A percentile compares a stretch with the other conserved stretches of the same genome.
These are phyloP conservation scores for Talaromyces proteolyticus DNA, from an alignment of 495 filamentous ascomycete genomes.

Conservation along the genomic window DNA sequence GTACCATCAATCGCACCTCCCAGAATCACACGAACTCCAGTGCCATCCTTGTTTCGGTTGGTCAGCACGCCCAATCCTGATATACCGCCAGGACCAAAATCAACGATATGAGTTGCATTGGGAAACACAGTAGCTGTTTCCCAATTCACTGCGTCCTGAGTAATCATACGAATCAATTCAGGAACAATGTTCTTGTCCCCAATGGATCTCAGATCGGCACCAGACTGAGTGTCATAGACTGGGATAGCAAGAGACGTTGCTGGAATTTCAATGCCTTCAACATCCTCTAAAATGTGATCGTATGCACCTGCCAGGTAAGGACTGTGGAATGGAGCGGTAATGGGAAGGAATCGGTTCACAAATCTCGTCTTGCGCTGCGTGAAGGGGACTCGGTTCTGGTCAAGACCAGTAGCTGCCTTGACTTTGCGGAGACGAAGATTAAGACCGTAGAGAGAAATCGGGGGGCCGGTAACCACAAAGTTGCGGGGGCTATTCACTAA, in stretches of 20 bases:
- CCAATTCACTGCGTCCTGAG: conserved; percentile 18
- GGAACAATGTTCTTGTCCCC: conserved; percentile 15
- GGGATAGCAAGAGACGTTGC: conserved; percentile 40
- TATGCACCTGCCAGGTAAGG: conserved; percentile 79
- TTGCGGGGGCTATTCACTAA: conserved; percentile 95
- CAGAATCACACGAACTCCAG: conserved; percentile 17
- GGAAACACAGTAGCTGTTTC: conserved; percentile 14
- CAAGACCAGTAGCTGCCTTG: conserved; percentile 91
- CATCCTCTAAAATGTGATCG: conserved; percentile 73
- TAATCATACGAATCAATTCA: conserved; percentile 11
- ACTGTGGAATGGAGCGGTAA: conserved; percentile 97
- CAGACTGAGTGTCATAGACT: conserved; percentile 27
- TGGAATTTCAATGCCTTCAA: conserved; percentile 72
- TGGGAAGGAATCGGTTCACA: conserved; percentile 93
- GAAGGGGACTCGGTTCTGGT: conserved; percentile 91
- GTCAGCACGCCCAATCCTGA: conserved; percentile 16
- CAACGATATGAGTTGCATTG: conserved; percentile 15
- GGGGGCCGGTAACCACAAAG: conserved; percentile 93
- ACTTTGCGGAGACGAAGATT: conserved; percentile 92
- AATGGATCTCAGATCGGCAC: conserved; percentile 16
- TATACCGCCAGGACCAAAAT: conserved; percentile 18
- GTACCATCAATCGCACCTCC: conserved; percentile 11
- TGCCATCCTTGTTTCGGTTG: conserved; percentile 18
- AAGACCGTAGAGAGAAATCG: conserved; percentile 90
- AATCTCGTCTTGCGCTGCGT: conserved; percentile 95